Percentiles rank a stretch among this genome's conserved stretches.
Conservation (phyloP, 805 yeast genomes). For the Candida pseudofarinosa region DNA sequence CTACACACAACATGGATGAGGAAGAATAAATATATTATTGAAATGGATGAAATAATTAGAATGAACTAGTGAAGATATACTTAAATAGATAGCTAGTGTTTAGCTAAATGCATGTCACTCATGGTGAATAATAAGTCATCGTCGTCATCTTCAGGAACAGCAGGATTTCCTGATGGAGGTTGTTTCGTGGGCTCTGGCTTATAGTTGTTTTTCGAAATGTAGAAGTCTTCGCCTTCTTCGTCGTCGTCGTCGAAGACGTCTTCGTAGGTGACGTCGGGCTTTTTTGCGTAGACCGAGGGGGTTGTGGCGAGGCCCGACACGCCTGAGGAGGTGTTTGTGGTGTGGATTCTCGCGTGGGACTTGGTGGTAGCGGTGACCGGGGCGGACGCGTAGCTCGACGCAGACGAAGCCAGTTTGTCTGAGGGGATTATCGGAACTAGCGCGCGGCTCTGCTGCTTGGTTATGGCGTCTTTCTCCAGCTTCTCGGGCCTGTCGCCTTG, state of each 20-base stretch:
- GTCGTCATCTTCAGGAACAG: slow-evolving; percentile 33
- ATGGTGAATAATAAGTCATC: slow-evolving; percentile 65
- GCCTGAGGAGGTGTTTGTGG: not conserved
- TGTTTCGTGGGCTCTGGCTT: slow-evolving; percentile 2
- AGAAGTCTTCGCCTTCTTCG: slow-evolving; percentile 28
- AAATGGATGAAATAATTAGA: not conserved
- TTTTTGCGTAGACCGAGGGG: slow-evolving; percentile 26
- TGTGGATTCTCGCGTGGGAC: slow-evolving; percentile 18
- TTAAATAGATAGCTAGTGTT: slow-evolving; percentile 11
- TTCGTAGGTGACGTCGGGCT: slow-evolving; percentile 27
- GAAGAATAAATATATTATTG: no score
- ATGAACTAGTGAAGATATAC: not conserved
- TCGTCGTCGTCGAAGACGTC: slow-evolving; percentile 46
- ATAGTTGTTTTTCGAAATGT: slow-evolving; percentile 5
- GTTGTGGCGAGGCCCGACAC: slow-evolving; percentile 31
- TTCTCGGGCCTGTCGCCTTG: not conserved
- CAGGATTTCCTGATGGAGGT: not conserved
- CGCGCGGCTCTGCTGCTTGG: not conserved
- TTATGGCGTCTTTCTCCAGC: not conserved
- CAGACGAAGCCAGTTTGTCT: slow-evolving; percentile 14
- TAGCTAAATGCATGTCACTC: slow-evolving; percentile 65
- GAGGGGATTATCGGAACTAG: slow-evolving; percentile 4
- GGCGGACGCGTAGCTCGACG: slow-evolving; percentile 14
- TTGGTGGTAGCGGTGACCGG: slow-evolving; percentile 23
- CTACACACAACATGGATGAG: not conserved